Base-by-base conservation (phyloP, 2,329 filamentous ascomycete species). In the Bipolaris sorokiniana region DNA sequence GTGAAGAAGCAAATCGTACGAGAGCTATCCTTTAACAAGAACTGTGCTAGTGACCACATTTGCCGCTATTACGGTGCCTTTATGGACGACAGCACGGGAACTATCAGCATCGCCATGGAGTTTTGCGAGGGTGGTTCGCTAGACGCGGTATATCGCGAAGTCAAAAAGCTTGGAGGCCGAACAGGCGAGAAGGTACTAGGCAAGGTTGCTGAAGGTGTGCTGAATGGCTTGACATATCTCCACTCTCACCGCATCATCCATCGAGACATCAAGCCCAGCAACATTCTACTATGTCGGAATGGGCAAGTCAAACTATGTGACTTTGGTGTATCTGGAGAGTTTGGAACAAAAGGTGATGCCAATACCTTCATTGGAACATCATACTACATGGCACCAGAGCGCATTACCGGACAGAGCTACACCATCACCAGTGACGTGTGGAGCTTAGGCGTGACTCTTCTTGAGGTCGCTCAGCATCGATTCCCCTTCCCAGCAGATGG, bases 311-410 rank as follows among this genome's bases (percentile, higher is more conserved):
- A 99, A 80, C 86, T 99, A 15, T 99, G 95, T 80, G 95, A 99
- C 79, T 99, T 99, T 75, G 95, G 95, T 68, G 95, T 99, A 46
- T 96, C 91, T 57, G 95, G 95, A 65, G 95, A 98, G 77, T 98
- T 98, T 73, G 96, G 95, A 64, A 99, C 95, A 48, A 98, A 99
- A 78, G 95, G 95, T 51, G 95, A 98, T 75, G 95, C 95, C 64
- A 97, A 98, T 76, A 99, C 95, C 0, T 99, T 99, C 73, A 99
- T 99, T 73, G 95, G 95, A 62, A 99, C 95, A 11, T 96, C 91
- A 59, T 99, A 98, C 76, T 99, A 99, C 82, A 99, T 99, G 95
- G 95, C 95, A 3, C 95, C 95, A 0, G 95, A 99, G 77, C 90
- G 95, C 50, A 99, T 99, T 76, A 97, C 95, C 1, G 95, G 95